Percentiles rank a stretch among this genome's conserved stretches.
These are phyloP conservation scores for Paramarasmius palmivorus DNA, from an alignment of 1,284 basidiomycete genomes.

Conservation along the genomic window DNA sequence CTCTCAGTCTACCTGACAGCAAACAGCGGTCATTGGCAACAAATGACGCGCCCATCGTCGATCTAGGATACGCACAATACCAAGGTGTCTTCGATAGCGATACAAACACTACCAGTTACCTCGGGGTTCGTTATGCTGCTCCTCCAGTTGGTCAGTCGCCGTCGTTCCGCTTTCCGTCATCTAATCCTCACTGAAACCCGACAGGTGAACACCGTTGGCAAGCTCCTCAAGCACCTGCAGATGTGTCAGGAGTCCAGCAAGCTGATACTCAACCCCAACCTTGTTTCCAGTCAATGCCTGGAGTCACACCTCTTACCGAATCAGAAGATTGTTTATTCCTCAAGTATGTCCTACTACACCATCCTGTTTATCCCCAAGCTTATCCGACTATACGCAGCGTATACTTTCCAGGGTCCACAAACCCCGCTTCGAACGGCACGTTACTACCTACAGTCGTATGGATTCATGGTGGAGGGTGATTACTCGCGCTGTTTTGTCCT, in stretches of 20 bases:
- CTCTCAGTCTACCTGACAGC: no score
- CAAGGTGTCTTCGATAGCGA: conserved; percentile 4
- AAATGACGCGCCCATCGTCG: conserved; percentile 5
- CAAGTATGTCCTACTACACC: conserved; percentile 10
- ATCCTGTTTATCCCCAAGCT: neutral
- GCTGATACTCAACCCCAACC: conserved; percentile 2
- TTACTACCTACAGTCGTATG: conserved; percentile 39
- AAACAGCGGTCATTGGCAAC: no score
- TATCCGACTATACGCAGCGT: conserved; percentile 30
- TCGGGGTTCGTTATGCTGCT: conserved; percentile 14
- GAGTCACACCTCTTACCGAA: neutral
- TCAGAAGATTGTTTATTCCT: conserved; percentile 18
- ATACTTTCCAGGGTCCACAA: conserved; percentile 13
- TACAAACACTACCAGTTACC: conserved; percentile 7
- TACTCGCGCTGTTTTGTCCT: neutral
- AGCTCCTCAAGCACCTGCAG: conserved; percentile 14
- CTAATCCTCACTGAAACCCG: neutral
- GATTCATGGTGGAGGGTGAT: conserved; percentile 40
- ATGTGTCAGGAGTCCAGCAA: conserved; percentile 9
- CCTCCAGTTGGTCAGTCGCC: conserved; percentile 6
- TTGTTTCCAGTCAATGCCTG: conserved; percentile 5
- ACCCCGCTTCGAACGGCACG: neutral
- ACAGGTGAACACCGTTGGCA: conserved; percentile 11
- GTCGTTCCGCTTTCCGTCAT: neutral
- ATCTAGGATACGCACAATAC: conserved; percentile 14